Percentiles rank a stretch among this genome's conserved stretches.
These are phyloP conservation scores for Cordia subcordata DNA, from an alignment of 257 asterid species.

Conservation along the genomic window DNA sequence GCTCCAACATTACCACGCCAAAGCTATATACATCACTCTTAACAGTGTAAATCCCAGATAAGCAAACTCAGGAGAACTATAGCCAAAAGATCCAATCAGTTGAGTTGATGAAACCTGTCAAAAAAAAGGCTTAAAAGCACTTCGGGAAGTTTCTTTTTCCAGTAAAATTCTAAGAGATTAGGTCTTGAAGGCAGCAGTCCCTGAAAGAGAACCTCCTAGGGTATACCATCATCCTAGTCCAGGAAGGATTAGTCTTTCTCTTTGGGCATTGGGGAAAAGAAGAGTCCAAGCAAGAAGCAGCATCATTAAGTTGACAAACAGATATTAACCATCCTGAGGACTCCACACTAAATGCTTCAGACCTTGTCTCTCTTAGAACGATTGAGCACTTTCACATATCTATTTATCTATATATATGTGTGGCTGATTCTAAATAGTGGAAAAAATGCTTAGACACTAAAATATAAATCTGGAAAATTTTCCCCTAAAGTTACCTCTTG, in stretches of 20 bases:
- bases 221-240: too few species aligned
- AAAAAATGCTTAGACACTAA: background rate
- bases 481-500: slow-evolving; percentile 55
- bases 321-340: too few species aligned
- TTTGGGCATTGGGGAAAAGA: too few species aligned
- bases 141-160: background rate
- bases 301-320: background rate
- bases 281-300: background rate
- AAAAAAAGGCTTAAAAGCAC: slow-evolving; percentile 1
- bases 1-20: slow-evolving; percentile 97
- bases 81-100: slow-evolving; percentile 84
- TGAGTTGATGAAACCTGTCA: slow-evolving; percentile 74
- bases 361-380: too few species aligned
- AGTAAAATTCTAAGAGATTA: background rate
- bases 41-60: slow-evolving; percentile 89
- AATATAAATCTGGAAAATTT: background rate
- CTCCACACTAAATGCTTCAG: too few species aligned
- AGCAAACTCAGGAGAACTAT: slow-evolving; percentile 97
- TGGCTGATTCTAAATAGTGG: too few species aligned
- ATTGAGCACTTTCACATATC: too few species aligned
- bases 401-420: too few species aligned
- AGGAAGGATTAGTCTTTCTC: too few species aligned
- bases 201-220: background rate
- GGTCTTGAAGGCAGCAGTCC: background rate
- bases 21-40: slow-evolving; percentile 96